A percentile compares a stretch with the other conserved stretches of the same genome.
Conservation (phyloP, 495 filamentous ascomycete species). For the Tuber melanosporum region DNA sequence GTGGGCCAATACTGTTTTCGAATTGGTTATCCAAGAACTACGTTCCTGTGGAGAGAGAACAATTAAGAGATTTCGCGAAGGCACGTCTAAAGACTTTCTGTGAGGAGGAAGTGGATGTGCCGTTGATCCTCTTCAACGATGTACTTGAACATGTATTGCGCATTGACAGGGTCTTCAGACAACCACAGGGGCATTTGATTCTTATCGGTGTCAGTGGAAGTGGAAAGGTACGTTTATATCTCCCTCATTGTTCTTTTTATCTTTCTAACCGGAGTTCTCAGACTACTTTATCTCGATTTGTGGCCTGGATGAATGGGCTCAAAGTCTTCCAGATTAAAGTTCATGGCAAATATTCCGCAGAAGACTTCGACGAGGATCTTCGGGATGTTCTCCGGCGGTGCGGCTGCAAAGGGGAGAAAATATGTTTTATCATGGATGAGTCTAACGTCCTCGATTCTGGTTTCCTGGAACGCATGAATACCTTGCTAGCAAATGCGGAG, state of each 20-base stretch:
- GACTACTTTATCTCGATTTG: constrained; percentile 94
- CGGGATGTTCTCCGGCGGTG: constrained; percentile 86
- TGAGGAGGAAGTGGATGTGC: constrained; percentile 97
- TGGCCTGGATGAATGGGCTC: constrained; percentile 99
- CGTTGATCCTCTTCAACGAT: constrained; percentile 95
- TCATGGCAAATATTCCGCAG: constrained; percentile 94
- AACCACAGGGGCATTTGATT: constrained; percentile 96
- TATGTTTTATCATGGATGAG: constrained; percentile 99
- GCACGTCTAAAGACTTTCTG: constrained; percentile 96
- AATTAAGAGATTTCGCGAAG: constrained; percentile 92
- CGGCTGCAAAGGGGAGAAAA: constrained; percentile 97
- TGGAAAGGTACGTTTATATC: constrained; percentile 56
- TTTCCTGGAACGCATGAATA: constrained; percentile 99
- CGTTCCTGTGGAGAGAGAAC: constrained; percentile 88
- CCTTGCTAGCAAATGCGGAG: constrained; percentile 92
- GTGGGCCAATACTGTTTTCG: constrained; percentile 90
- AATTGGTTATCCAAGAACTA: constrained; percentile 99
- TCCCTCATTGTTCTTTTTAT: not conserved
- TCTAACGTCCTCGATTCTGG: constrained; percentile 96
- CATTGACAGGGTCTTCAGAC: constrained; percentile 96
- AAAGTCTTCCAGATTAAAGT: constrained; percentile 99
- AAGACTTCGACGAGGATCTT: constrained; percentile 97
- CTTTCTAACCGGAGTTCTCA: constrained; percentile 26
- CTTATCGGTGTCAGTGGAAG: constrained; percentile 96
- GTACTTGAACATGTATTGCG: constrained; percentile 95